Conservation (phyloP, 805 yeast species). For the Starmerella ratchasimensis region DNA sequence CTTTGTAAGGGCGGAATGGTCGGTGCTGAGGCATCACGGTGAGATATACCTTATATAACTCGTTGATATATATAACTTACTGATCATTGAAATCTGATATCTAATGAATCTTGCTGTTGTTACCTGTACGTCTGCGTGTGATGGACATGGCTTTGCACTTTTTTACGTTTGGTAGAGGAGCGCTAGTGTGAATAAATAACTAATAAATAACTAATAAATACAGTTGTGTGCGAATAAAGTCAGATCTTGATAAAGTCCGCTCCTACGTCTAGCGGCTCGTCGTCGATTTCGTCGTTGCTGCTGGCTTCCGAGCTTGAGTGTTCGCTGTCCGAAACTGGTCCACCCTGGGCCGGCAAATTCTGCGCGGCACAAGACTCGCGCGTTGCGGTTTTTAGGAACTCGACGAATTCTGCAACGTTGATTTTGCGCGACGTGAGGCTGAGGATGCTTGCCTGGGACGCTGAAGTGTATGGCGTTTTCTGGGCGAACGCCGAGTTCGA, state of each 20-base stretch:
- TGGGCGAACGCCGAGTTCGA: too few species aligned
- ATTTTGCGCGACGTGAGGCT: neutral
- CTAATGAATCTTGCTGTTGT: too few species aligned
- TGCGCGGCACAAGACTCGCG: neutral
- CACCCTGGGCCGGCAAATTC: constrained; percentile 6
- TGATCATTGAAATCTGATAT: too few species aligned
- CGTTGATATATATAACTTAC: too few species aligned
- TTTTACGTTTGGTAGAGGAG: too few species aligned
- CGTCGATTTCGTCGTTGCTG: constrained; percentile 12
- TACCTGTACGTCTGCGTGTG: too few species aligned
- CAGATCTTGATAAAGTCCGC: constrained; percentile 19
- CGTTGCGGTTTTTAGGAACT: neutral
- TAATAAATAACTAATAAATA: constrained; percentile 6
- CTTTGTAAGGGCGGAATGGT: constrained; percentile 10
- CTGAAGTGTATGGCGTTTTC: neutral
- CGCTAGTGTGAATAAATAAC: too few species aligned
- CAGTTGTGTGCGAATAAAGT: neutral
- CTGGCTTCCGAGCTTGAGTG: constrained; percentile 17
- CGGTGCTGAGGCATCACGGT: constrained; percentile 23
- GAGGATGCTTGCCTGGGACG: neutral
- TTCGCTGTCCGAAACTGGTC: constrained; percentile 6
- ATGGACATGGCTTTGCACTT: too few species aligned
- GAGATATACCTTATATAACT: constrained; percentile 20
- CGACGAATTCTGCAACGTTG: constrained; percentile 1
- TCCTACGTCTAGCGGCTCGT: constrained; percentile 20